phyloP scores from a whole-genome alignment of 148 eudicot species.

The Rheum nobile region DNA sequence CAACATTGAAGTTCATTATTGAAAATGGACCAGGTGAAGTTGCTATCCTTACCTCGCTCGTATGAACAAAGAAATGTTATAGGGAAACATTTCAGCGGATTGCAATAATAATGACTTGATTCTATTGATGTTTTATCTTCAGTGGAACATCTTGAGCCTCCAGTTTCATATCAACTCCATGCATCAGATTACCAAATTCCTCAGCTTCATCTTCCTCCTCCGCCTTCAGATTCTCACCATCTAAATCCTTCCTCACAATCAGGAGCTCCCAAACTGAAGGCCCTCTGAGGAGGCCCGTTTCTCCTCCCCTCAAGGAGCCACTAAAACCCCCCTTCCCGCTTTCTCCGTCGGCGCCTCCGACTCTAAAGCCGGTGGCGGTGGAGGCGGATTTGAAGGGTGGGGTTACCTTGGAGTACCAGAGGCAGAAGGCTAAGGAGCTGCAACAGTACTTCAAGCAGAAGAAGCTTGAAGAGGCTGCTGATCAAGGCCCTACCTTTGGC shows the following conservation, averaged over 20 bases:
- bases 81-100: not conserved
- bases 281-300: conserved; percentile 72
- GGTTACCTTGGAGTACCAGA: conserved; percentile 76
- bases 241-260: conserved; percentile 29
- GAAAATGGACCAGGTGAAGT: conserved; percentile 50
- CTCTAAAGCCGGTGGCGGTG: conserved; percentile 14
- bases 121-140: conserved; percentile 13
- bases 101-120: not conserved
- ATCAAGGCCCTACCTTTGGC: conserved; percentile 78
- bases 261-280: conserved; percentile 75
- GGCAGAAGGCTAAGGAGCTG: conserved; percentile 88
- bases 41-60: not conserved
- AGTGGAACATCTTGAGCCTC: conserved; percentile 51
- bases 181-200: conserved; percentile 26
- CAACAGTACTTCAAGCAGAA: conserved; percentile 83
- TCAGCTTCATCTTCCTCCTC: conserved; percentile 25
- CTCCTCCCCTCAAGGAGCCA: conserved; percentile 21
- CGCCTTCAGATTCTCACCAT: conserved; percentile 19
- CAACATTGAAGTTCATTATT: conserved; percentile 60
- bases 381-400: conserved; percentile 29
- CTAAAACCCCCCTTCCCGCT: conserved; percentile 16
- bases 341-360: conserved; percentile 21
- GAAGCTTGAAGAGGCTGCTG: conserved; percentile 58
- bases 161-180: conserved; percentile 56
- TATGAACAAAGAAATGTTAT: not conserved